phyloP scores from a whole-genome alignment of 306 rosid genomes.

The Castanospermum australe region DNA sequence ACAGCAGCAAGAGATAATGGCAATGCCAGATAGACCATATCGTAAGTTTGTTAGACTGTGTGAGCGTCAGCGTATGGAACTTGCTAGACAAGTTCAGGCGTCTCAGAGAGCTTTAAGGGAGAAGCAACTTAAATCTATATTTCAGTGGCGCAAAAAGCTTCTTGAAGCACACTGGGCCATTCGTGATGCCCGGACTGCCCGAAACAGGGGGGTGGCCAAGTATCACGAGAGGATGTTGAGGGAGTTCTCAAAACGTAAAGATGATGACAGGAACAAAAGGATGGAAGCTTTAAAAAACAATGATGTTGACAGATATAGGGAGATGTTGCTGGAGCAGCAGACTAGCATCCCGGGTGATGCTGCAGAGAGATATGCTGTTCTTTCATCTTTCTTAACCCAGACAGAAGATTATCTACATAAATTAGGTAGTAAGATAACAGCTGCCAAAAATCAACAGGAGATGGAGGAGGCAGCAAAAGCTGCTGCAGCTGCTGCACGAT shows the following conservation, averaged over 20 bases:
- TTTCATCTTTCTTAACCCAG: conserved; percentile 88
- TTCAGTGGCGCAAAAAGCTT: conserved; percentile 96
- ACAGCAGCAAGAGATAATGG: conserved; percentile 98
- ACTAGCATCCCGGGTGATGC: conserved; percentile 87
- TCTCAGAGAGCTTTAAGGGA: conserved; percentile 86
- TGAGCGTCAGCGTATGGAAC: conserved; percentile 96
- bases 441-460: conserved; percentile 90
- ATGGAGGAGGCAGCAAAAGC: conserved; percentile 90
- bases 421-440: conserved; percentile 90
- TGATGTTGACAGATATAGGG: conserved; percentile 97
- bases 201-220: conserved; percentile 96
- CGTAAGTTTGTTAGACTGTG: conserved; percentile 90
- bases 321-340: conserved; percentile 95
- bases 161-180: conserved; percentile 96
- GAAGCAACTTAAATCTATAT: conserved; percentile 89
- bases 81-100: conserved; percentile 88
- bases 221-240: conserved; percentile 93
- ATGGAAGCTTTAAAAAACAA: conserved; percentile 98
- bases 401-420: conserved; percentile 97
- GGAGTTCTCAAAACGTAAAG: conserved; percentile 93
- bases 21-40: conserved; percentile 97
- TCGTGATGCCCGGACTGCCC: conserved; percentile 96
- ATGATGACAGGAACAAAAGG: conserved; percentile 87
- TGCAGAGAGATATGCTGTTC: conserved; percentile 95
- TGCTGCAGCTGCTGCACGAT: conserved; percentile 88